Conservation (phyloP, 2,329 filamentous ascomycete genomes). For the Clarireedia hainanense region DNA sequence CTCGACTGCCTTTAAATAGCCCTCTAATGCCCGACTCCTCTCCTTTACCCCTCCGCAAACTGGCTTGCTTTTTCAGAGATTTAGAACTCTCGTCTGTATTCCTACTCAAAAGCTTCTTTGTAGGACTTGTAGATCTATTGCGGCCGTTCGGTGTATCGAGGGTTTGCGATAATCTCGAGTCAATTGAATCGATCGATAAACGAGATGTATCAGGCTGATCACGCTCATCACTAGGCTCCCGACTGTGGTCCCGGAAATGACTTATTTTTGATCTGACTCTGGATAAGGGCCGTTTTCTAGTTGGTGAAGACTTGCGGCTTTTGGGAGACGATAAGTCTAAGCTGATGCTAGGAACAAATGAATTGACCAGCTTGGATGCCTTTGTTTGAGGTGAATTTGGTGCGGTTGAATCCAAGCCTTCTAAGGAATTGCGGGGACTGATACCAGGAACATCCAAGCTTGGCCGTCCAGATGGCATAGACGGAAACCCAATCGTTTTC, state of each 20-base stretch:
- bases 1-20: slow-evolving; percentile 69
- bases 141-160: slow-evolving; percentile 14
- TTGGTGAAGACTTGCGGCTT: slow-evolving; percentile 57
- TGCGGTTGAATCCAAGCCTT: slow-evolving; percentile 37
- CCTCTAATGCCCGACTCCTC: slow-evolving; percentile 54
- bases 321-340: slow-evolving; percentile 55
- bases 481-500: slow-evolving; percentile 16
- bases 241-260: slow-evolving; percentile 29
- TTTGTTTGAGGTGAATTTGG: slow-evolving; percentile 26
- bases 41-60: slow-evolving; percentile 35
- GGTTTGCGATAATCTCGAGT: slow-evolving; percentile 17
- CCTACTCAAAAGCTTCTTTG: slow-evolving; percentile 31
- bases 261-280: slow-evolving; percentile 33
- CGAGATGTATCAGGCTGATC: slow-evolving; percentile 12
- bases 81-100: slow-evolving; percentile 41
- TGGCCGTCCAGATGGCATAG: slow-evolving; percentile 20
- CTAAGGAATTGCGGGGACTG: slow-evolving; percentile 32
- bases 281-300: slow-evolving; percentile 44
- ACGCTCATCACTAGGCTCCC: slow-evolving; percentile 44
- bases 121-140: slow-evolving; percentile 32
- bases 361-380: slow-evolving; percentile 19
- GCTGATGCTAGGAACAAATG: slow-evolving; percentile 45
- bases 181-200: slow-evolving; percentile 3
- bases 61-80: slow-evolving; percentile 41
- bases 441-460: slow-evolving; percentile 43